A percentile compares a stretch with the other conserved stretches of the same genome.
phyloP scores from a whole-genome alignment of 1,284 basidiomycete genomes.

The Austropuccinia psidii region DNA sequence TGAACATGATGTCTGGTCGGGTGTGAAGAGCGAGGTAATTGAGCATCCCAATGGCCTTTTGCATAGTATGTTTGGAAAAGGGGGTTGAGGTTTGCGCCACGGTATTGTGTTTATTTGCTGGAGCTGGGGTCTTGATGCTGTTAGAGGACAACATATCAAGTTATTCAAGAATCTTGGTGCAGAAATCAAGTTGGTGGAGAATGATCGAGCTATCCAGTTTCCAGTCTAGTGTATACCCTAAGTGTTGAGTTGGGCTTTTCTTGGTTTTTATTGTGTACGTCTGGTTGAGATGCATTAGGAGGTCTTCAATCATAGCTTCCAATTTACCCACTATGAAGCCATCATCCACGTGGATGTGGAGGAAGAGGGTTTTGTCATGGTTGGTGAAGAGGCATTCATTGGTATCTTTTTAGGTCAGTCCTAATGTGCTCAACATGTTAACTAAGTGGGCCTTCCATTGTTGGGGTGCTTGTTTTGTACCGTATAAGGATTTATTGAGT shows the following conservation, averaged over 20 bases:
- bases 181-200: background rate
- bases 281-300: background rate
- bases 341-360: background rate
- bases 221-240: background rate
- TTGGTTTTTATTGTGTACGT: background rate
- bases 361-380: background rate
- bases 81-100: background rate
- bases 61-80: background rate
- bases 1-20: background rate
- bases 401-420: no score
- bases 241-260: background rate
- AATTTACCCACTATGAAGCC: background rate
- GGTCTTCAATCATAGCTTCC: background rate
- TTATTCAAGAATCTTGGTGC: background rate
- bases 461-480: no score
- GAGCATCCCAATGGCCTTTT: background rate
- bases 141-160: background rate
- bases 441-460: no score
- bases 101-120: background rate
- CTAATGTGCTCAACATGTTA: no score
- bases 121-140: background rate
- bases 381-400: no score
- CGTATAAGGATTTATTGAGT: no score
- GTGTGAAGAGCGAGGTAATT: slow-evolving; percentile 2
- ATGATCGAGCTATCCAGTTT: background rate